Evolutionary conservation across 768 basidiomycete genomes (phyloP).

Genomic region (Suillus paluster): DNA sequence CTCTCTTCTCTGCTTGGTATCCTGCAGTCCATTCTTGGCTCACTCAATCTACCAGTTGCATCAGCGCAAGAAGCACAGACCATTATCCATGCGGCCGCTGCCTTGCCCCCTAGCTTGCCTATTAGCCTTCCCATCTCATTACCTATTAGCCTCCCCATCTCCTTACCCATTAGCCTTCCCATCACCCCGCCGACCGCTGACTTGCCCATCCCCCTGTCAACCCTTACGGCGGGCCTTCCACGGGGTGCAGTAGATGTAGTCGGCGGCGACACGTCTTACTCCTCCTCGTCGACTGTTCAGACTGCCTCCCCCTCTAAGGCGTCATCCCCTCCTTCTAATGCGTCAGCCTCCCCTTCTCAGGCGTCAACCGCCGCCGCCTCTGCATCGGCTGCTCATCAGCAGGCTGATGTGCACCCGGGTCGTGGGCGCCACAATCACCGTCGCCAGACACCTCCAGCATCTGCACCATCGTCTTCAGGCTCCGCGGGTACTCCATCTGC

Average conservation of each 20-base stretch:
- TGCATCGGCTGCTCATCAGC: neutral
- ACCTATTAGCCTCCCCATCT: too few species aligned
- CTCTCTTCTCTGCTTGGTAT: neutral
- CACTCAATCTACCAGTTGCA: neutral
- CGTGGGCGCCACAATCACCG: neutral
- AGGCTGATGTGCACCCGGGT: neutral
- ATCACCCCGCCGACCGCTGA: too few species aligned
- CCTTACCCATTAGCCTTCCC: too few species aligned
- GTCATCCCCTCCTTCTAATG: too few species aligned
- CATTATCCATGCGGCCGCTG: too few species aligned
- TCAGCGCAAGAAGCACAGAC: neutral
- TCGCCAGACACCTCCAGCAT: neutral
- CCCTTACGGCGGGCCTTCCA: neutral
- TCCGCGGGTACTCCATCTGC: neutral
- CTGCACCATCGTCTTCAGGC: neutral
- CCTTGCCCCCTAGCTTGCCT: too few species aligned
- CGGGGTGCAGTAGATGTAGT: neutral
- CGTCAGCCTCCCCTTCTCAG: too few species aligned
- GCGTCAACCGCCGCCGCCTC: neutral
- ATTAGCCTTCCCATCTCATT: too few species aligned
- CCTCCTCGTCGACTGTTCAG: neutral
- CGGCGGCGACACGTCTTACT: neutral
- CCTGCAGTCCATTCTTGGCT: rapidly evolving
- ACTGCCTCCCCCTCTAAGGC: neutral
- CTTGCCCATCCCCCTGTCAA: neutral